These are phyloP conservation scores for Diplodia corticola DNA, from an alignment of 2,329 filamentous ascomycete genomes.

Conservation along the genomic window DNA sequence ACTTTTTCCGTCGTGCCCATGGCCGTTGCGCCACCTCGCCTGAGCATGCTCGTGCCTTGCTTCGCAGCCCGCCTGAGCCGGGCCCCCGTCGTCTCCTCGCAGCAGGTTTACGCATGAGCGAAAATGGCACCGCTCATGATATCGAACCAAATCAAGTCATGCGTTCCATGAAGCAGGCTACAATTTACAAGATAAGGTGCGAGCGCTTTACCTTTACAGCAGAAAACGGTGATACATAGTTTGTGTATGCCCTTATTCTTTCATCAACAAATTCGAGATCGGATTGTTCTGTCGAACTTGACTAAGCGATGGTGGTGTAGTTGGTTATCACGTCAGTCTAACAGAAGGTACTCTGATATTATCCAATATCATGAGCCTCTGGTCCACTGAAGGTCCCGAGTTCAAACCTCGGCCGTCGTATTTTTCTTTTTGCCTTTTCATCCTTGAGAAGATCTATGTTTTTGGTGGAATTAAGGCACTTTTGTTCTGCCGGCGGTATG, in stretches of 20 bases:
- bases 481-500: no score
- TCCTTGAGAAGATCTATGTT: no score
- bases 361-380: background rate
- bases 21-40: background rate
- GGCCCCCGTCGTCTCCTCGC: background rate
- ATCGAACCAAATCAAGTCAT: background rate
- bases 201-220: no score
- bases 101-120: background rate
- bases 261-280: no score
- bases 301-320: slow-evolving; percentile 36
- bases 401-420: slow-evolving; percentile 16
- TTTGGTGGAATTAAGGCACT: no score
- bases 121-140: background rate
- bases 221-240: no score
- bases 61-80: background rate
- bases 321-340: slow-evolving; percentile 51
- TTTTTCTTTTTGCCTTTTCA: background rate
- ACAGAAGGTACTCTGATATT: no score
- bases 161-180: no score
- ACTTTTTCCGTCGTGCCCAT: background rate
- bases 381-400: slow-evolving; percentile 24
- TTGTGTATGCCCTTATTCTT: background rate
- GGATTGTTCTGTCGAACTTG: no score
- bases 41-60: background rate
- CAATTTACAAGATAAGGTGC: no score